Conservation (phyloP, 352 stramenopile species). For the Globisporangium paroecandrum region DNA sequence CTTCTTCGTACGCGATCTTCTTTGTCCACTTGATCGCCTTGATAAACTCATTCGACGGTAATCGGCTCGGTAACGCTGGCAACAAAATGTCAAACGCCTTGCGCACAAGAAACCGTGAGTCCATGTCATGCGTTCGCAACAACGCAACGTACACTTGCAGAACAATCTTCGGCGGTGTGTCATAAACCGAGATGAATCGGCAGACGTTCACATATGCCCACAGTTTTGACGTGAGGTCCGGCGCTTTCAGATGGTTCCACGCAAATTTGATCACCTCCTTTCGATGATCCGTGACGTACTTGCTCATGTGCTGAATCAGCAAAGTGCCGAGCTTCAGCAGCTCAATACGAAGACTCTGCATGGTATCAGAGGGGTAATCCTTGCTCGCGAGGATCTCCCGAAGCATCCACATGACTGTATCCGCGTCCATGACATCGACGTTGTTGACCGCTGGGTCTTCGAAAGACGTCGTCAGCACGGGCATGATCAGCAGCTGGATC, state of each 20-base stretch:
- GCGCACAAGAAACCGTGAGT: conserved; percentile 93
- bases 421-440: conserved; percentile 80
- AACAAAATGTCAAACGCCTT: conserved; percentile 95
- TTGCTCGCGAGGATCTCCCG: conserved; percentile 86
- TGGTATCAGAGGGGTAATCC: conserved; percentile 62
- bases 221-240: conserved; percentile 94
- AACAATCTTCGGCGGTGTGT: conserved; percentile 96
- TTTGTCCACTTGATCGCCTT: conserved; percentile 97
- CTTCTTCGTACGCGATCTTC: conserved; percentile 98
- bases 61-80: conserved; percentile 84
- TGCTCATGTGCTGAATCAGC: conserved; percentile 94
- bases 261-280: conserved; percentile 99
- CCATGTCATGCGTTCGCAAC: conserved; percentile 92
- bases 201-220: conserved; percentile 98
- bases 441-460: conserved; percentile 75
- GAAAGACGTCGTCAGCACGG: conserved; percentile 88
- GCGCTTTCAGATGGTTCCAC: conserved; percentile 95
- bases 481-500: conserved; percentile 93
- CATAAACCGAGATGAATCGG: conserved; percentile 95
- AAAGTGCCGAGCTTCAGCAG: conserved; percentile 94
- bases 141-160: conserved; percentile 96
- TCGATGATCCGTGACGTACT: conserved; percentile 90
- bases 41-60: conserved; percentile 92
- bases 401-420: conserved; percentile 88
- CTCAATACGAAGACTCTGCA: conserved; percentile 84